Percentiles rank a stretch among this genome's conserved stretches.
These are phyloP conservation scores for Stentor roeselii DNA, from an alignment of 73 alveolate species.

Conservation along the genomic window DNA sequence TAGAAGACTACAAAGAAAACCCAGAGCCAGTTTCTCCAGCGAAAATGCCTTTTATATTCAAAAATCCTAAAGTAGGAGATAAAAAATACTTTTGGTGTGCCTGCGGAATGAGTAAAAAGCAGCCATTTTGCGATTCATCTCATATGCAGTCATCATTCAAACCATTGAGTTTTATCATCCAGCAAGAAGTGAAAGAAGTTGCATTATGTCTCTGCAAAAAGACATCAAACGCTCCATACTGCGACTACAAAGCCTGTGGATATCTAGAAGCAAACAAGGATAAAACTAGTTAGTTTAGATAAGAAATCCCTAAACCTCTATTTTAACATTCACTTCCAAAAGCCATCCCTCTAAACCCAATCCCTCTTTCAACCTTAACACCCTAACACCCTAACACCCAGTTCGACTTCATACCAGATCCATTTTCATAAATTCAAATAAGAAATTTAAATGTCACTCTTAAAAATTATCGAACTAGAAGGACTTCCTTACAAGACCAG, in stretches of 20 bases:
- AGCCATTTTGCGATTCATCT: slow-evolving; percentile 28
- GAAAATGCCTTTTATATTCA: slow-evolving; percentile 18
- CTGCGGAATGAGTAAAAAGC: slow-evolving; percentile 21
- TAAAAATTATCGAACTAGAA: neutral
- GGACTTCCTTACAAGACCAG: neutral
- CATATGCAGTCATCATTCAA: slow-evolving; percentile 30
- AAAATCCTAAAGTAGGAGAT: slow-evolving; percentile 24
- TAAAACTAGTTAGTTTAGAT: no score
- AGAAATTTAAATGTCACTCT: neutral
- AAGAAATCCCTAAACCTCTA: no score
- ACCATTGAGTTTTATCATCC: slow-evolving; percentile 16
- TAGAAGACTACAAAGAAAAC: neutral
- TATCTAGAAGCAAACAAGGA: neutral
- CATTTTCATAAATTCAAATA: no score
- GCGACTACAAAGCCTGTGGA: slow-evolving; percentile 11
- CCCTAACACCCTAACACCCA: no score
- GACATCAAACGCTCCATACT: slow-evolving; percentile 1
- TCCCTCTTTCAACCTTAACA: no score
- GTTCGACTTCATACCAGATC: no score
- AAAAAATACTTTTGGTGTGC: slow-evolving; percentile 27
- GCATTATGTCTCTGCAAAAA: slow-evolving; percentile 22
- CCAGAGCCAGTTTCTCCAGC: slow-evolving; percentile 20
- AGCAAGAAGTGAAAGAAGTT: neutral
- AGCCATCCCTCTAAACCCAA: no score
- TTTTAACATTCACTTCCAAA: no score